Conservation (phyloP, 2,329 filamentous ascomycete species). For the Teratosphaeria epicoccoides region DNA sequence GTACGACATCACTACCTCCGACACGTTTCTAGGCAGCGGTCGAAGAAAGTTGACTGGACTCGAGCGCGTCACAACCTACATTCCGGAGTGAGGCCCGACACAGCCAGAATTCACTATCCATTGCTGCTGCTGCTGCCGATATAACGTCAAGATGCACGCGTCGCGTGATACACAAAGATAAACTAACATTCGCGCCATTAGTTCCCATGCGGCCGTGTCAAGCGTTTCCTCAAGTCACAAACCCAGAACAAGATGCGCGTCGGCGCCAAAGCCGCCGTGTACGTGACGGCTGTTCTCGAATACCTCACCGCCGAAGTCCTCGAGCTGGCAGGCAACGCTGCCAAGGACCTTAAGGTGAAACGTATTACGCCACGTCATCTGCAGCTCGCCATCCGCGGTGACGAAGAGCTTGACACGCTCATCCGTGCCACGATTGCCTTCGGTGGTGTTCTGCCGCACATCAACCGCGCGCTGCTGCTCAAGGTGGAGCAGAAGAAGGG, state of each 20-base stretch:
- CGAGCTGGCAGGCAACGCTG: slow-evolving; percentile 93
- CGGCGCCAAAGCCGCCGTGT: slow-evolving; percentile 94
- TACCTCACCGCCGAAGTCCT: slow-evolving; percentile 97
- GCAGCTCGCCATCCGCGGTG: slow-evolving; percentile 89
- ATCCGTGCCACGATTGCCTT: slow-evolving; percentile 97
- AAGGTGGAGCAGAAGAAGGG: slow-evolving; percentile 99
- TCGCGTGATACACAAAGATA: not conserved
- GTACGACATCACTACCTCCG: slow-evolving; percentile 50
- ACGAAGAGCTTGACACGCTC: slow-evolving; percentile 94
- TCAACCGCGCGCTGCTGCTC: slow-evolving; percentile 90
- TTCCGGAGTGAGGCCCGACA: slow-evolving; percentile 4
- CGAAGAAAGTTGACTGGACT: slow-evolving; percentile 2
- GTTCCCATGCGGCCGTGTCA: slow-evolving; percentile 99
- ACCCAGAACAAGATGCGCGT: slow-evolving; percentile 99
- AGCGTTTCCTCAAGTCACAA: slow-evolving; percentile 98
- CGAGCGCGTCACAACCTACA: slow-evolving; percentile 20
- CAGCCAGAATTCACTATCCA: not conserved
- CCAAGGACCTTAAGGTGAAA: slow-evolving; percentile 99
- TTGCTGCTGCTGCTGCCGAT: not conserved
- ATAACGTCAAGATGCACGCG: not conserved
- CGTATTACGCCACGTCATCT: slow-evolving; percentile 97
- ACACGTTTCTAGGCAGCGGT: slow-evolving; percentile 5
- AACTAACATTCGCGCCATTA: slow-evolving; percentile 36
- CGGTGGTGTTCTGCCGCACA: slow-evolving; percentile 95
- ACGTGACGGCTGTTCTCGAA: slow-evolving; percentile 95